Evolutionary conservation across 2,329 filamentous ascomycete genomes (phyloP).

Genomic region (Neofusicoccum sp.): DNA sequence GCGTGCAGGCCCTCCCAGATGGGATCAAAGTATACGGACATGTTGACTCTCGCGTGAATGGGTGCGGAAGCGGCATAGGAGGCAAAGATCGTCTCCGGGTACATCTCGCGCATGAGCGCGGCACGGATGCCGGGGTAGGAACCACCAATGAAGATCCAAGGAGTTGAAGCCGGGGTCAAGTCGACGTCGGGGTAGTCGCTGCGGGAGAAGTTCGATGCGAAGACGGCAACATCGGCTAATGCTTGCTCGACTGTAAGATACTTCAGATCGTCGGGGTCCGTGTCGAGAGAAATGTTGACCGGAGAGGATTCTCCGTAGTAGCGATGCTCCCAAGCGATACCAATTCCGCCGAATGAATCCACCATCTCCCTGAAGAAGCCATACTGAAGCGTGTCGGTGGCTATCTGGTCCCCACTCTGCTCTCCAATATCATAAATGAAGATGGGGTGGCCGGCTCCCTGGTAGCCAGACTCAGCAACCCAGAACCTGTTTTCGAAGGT

Average conservation of each 20-base stretch:
- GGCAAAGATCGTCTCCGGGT: slow-evolving; percentile 39
- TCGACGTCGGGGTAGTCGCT: slow-evolving; percentile 32
- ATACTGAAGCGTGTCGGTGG: neutral
- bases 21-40: slow-evolving; percentile 53
- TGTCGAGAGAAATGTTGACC: slow-evolving; percentile 31
- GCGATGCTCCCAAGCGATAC: slow-evolving; percentile 42
- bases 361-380: slow-evolving; percentile 10
- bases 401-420: slow-evolving; percentile 26
- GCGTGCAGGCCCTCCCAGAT: slow-evolving; percentile 47
- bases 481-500: slow-evolving; percentile 40
- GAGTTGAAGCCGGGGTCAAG: slow-evolving; percentile 35
- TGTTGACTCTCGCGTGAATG: slow-evolving; percentile 49
- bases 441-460: slow-evolving; percentile 34
- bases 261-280: slow-evolving; percentile 33
- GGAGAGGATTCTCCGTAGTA: slow-evolving; percentile 44
- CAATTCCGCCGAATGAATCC: slow-evolving; percentile 24
- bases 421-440: slow-evolving; percentile 41
- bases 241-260: slow-evolving; percentile 42
- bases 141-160: slow-evolving; percentile 40
- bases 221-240: slow-evolving; percentile 41
- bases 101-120: slow-evolving; percentile 39
- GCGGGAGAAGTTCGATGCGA: slow-evolving; percentile 41
- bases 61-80: slow-evolving; percentile 38
- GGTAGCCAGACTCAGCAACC: slow-evolving; percentile 34
- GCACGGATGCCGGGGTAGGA: slow-evolving; percentile 40